Conservation (phyloP, 1,284 basidiomycete genomes). For the Heterobasidion occidentale region DNA sequence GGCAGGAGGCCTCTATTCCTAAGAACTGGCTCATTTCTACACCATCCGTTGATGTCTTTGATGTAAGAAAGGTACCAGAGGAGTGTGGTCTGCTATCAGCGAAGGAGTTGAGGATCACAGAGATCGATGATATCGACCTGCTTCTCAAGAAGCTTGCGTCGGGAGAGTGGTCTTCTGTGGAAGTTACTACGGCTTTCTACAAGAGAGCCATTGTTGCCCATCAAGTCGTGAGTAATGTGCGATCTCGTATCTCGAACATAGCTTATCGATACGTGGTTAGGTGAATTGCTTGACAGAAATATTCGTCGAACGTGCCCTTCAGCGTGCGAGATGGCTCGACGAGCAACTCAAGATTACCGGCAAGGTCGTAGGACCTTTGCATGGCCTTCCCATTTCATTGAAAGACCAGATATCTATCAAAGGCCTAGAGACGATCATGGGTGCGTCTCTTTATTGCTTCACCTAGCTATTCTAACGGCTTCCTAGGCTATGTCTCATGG, state of each 20-base stretch:
- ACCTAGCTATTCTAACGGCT: neutral
- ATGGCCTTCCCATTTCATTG: slow-evolving; percentile 54
- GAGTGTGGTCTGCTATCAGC: slow-evolving; percentile 51
- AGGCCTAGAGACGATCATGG: slow-evolving; percentile 45
- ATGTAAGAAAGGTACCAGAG: slow-evolving; percentile 51
- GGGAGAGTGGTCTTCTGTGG: slow-evolving; percentile 50
- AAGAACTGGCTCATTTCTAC: slow-evolving; percentile 46
- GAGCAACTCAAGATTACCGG: slow-evolving; percentile 35
- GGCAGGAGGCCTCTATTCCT: slow-evolving; percentile 50
- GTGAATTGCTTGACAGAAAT: slow-evolving; percentile 51
- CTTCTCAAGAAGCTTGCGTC: slow-evolving; percentile 41
- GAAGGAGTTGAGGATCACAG: slow-evolving; percentile 63
- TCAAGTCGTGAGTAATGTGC: slow-evolving; percentile 52
- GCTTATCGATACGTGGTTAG: slow-evolving; percentile 15
- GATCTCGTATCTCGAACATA: neutral
- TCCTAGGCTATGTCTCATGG: slow-evolving; percentile 59
- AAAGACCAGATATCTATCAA: slow-evolving; percentile 54
- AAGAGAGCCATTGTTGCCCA: slow-evolving; percentile 79
- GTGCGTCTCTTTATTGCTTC: slow-evolving; percentile 17
- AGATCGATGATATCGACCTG: slow-evolving; percentile 36
- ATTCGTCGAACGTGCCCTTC: slow-evolving; percentile 44
- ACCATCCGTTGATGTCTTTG: slow-evolving; percentile 33
- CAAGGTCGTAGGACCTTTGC: slow-evolving; percentile 46
- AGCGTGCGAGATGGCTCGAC: slow-evolving; percentile 44
- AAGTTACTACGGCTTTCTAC: slow-evolving; percentile 69